phyloP scores from a whole-genome alignment of 441 rosid genomes.

The Gossypium gossypioides region DNA sequence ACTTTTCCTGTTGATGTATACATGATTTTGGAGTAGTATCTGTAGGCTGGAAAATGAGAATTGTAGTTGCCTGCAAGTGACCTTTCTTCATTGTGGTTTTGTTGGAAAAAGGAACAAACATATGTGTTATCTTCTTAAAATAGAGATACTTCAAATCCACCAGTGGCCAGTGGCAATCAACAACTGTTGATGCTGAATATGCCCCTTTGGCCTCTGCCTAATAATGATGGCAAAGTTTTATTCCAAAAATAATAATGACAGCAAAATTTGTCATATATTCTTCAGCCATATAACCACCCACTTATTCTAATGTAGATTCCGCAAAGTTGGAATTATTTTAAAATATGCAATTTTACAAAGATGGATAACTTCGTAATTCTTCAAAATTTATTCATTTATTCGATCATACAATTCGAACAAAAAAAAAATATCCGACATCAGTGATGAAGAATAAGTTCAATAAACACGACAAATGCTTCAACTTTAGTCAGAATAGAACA shows the following conservation, averaged over 20 bases:
- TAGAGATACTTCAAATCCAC: background rate
- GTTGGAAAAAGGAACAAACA: background rate
- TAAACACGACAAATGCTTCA: too few species aligned
- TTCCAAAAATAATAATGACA: background rate
- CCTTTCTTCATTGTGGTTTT: background rate
- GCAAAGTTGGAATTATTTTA: background rate
- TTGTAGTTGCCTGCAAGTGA: background rate
- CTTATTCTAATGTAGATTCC: background rate
- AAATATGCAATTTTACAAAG: background rate
- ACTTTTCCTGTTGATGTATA: background rate
- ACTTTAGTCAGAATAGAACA: too few species aligned
- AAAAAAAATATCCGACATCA: too few species aligned
- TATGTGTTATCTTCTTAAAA: background rate
- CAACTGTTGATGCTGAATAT: background rate
- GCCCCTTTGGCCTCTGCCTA: too few species aligned
- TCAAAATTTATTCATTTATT: background rate
- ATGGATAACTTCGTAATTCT: background rate
- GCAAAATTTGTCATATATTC: background rate
- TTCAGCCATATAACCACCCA: background rate
- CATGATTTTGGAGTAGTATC: background rate
- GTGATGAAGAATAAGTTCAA: too few species aligned
- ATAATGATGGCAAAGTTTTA: background rate
- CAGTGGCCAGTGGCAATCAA: background rate
- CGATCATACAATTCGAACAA: too few species aligned
- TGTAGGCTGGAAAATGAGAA: too few species aligned